Conservation (phyloP, 2,329 filamentous ascomycete genomes). For the Xylaria sp. region DNA sequence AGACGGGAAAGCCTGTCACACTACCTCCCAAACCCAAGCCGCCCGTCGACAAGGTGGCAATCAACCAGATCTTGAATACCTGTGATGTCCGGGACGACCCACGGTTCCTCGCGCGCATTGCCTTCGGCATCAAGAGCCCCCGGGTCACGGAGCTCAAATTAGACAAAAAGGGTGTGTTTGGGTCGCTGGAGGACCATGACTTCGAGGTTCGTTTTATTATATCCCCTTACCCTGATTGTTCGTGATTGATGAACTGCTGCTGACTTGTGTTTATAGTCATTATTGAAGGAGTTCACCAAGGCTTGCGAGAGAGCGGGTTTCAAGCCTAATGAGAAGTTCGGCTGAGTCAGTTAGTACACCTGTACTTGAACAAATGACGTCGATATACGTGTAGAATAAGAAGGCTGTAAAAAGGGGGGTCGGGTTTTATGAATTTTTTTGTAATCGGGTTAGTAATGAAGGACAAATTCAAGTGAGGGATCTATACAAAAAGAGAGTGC, state of each 20-base stretch:
- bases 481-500: background rate
- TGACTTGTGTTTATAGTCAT: conserved; percentile 39
- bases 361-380: background rate
- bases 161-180: conserved; percentile 57
- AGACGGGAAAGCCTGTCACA: conserved; percentile 52
- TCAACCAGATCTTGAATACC: conserved; percentile 56
- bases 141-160: conserved; percentile 61
- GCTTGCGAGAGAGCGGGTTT: conserved; percentile 40
- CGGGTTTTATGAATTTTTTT: background rate
- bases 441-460: background rate
- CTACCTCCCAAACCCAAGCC: conserved; percentile 54
- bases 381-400: background rate
- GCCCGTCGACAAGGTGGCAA: conserved; percentile 52
- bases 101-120: conserved; percentile 66
- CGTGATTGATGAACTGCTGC: background rate
- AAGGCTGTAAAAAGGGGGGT: background rate
- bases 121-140: conserved; percentile 71
- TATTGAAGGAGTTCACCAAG: conserved; percentile 47
- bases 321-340: conserved; percentile 11
- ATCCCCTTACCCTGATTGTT: too few relatives aligned
- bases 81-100: conserved; percentile 65
- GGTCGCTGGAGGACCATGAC: conserved; percentile 64
- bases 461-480: background rate
- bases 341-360: background rate
- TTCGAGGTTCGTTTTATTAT: conserved; percentile 56